These are phyloP conservation scores for Turritis glabra DNA, from an alignment of 345 rosid genomes.

Conservation along the genomic window DNA sequence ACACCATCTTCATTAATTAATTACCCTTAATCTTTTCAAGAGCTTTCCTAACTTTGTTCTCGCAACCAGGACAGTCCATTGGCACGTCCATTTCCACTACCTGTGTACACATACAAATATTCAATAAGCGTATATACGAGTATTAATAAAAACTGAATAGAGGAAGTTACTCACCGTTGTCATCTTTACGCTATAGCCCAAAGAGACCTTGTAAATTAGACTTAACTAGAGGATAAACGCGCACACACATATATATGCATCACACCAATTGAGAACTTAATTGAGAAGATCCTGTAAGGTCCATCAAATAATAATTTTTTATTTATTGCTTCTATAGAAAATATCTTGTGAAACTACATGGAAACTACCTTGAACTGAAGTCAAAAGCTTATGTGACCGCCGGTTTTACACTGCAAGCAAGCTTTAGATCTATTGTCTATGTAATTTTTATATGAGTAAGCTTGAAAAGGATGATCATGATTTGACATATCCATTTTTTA, in stretches of 20 bases:
- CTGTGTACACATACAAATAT: slow-evolving; percentile 35
- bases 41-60: slow-evolving; percentile 56
- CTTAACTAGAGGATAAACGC: neutral
- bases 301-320: slow-evolving; percentile 21
- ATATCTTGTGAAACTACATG: slow-evolving; percentile 26
- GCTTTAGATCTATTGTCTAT: neutral
- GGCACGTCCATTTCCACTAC: slow-evolving; percentile 64
- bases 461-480: slow-evolving; percentile 12
- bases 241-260: neutral
- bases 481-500: slow-evolving; percentile 17
- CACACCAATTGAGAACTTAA: slow-evolving; percentile 1
- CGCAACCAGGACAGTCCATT: slow-evolving; percentile 81
- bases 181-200: slow-evolving; percentile 17
- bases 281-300: slow-evolving; percentile 19
- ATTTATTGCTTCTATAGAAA: slow-evolving; percentile 22
- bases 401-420: neutral
- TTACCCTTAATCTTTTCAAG: slow-evolving; percentile 64
- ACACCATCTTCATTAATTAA: neutral
- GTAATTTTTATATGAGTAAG: neutral
- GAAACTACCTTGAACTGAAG: slow-evolving; percentile 36
- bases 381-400: slow-evolving; percentile 25
- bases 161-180: slow-evolving; percentile 40
- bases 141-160: neutral
- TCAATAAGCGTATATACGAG: neutral
- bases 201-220: neutral